A percentile compares a stretch with the other conserved stretches of the same genome.
Evolutionary conservation across 2,329 filamentous ascomycete genomes (phyloP).

Genomic region (Ophiostoma tasmaniense): DNA sequence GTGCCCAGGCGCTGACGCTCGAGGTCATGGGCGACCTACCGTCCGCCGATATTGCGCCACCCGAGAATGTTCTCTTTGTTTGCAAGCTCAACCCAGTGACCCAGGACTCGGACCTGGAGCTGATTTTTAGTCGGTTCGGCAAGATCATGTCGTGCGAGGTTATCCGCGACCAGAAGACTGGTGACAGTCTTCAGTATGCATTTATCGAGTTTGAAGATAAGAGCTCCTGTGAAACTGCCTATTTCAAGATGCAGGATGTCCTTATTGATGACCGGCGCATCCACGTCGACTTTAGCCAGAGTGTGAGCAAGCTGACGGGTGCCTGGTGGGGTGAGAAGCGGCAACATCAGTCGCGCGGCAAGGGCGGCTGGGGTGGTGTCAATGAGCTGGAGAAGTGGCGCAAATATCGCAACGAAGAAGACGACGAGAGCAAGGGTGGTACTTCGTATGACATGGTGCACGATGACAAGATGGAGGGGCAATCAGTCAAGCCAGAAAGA

Average conservation of each 20-base stretch:
- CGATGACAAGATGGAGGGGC: slow-evolving; percentile 50
- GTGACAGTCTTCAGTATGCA: slow-evolving; percentile 91
- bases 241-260: slow-evolving; percentile 98
- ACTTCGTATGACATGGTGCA: slow-evolving; percentile 69
- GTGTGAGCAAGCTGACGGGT: slow-evolving; percentile 78
- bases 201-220: slow-evolving; percentile 97
- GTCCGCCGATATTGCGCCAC: slow-evolving; percentile 94
- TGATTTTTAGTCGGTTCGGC: slow-evolving; percentile 96
- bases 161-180: slow-evolving; percentile 86
- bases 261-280: slow-evolving; percentile 96
- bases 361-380: slow-evolving; percentile 82
- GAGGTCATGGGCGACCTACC: slow-evolving; percentile 98
- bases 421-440: slow-evolving; percentile 30
- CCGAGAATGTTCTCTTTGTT: slow-evolving; percentile 94
- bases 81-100: slow-evolving; percentile 98
- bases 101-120: slow-evolving; percentile 82
- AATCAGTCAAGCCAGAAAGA: not conserved
- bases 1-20: slow-evolving; percentile 85
- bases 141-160: slow-evolving; percentile 94
- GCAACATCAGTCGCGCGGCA: slow-evolving; percentile 32
- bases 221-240: slow-evolving; percentile 85
- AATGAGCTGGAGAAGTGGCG: slow-evolving; percentile 79
- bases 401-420: slow-evolving; percentile 70
- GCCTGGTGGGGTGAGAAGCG: slow-evolving; percentile 69
- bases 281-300: slow-evolving; percentile 97